phyloP scores from a whole-genome alignment of 345 rosid species.

The Sonneratia alba region DNA sequence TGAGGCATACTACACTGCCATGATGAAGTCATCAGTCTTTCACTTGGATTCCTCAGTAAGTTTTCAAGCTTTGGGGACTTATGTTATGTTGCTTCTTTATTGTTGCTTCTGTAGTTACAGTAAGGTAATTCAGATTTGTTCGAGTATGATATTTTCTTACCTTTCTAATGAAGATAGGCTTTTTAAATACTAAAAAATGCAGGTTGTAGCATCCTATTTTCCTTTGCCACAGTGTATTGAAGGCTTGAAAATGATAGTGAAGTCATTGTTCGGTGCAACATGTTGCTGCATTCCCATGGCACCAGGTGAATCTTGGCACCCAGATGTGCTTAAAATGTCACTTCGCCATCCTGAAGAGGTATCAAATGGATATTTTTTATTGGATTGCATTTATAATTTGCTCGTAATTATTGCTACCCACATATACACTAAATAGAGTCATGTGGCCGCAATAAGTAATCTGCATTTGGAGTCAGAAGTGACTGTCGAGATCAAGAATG shows the following conservation, averaged over 20 bases:
- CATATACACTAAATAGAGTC: neutral
- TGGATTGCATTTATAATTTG: neutral
- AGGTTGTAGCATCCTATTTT: constrained; percentile 88
- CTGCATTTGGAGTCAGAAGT: neutral
- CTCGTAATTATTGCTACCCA: neutral
- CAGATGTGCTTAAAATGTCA: constrained; percentile 72
- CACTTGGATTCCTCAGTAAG: constrained; percentile 69
- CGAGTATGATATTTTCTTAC: neutral
- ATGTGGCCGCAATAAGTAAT: neutral
- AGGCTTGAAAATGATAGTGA: constrained; percentile 69
- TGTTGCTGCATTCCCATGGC: constrained; percentile 49
- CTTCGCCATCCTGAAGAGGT: constrained; percentile 95
- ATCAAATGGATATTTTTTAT: constrained; percentile 7
- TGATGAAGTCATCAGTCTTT: constrained; percentile 71
- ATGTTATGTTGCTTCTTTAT: neutral
- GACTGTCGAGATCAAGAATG: neutral
- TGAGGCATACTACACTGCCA: constrained; percentile 71
- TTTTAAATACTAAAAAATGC: neutral
- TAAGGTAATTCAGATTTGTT: neutral
- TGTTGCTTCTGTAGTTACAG: neutral
- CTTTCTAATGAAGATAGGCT: neutral
- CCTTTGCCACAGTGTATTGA: constrained; percentile 73
- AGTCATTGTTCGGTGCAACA: constrained; percentile 77
- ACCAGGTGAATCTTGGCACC: constrained; percentile 97
- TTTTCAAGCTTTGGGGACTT: constrained; percentile 5